Conservation (phyloP, 768 basidiomycete genomes). For the Pulveroboletus sp. region DNA sequence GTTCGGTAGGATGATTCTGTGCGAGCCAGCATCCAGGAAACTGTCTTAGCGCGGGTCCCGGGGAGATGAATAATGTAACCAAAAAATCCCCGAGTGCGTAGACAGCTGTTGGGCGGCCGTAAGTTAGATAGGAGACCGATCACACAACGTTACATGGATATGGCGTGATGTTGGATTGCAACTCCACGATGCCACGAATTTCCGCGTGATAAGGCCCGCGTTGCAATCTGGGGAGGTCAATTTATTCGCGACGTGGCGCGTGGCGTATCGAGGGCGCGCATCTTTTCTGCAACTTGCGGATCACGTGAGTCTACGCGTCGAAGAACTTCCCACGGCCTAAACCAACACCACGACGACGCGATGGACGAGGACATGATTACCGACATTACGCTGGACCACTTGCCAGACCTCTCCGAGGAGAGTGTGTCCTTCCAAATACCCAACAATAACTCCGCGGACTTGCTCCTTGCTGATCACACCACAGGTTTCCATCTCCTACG, state of each 20-base stretch:
- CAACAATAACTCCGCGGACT: constrained; percentile 30
- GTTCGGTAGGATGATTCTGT: background rate
- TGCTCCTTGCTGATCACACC: constrained; percentile 41
- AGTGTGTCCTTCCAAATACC: constrained; percentile 50
- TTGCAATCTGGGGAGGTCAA: too few species aligned
- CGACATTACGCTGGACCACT: constrained; percentile 48
- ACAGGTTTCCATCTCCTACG: constrained; percentile 39
- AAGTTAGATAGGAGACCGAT: constrained; percentile 5
- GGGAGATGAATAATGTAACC: background rate
- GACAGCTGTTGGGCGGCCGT: constrained; percentile 3
- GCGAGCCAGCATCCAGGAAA: background rate
- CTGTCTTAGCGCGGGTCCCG: background rate
- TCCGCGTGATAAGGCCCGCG: too few species aligned
- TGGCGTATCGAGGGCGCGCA: background rate
- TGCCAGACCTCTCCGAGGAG: constrained; percentile 49
- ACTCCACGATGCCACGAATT: constrained; percentile 1
- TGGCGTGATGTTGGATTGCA: constrained; percentile 12
- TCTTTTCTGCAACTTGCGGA: too few species aligned
- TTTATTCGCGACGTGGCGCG: too few species aligned
- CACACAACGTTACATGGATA: constrained; percentile 16
- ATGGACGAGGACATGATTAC: constrained; percentile 26
- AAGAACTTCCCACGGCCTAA: constrained; percentile 20
- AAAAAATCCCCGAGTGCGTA: background rate
- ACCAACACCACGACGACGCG: background rate
- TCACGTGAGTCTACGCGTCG: constrained; percentile 33